Conservation (phyloP, 2,329 filamentous ascomycete species). For the Phyllosticta citribraziliensis region DNA sequence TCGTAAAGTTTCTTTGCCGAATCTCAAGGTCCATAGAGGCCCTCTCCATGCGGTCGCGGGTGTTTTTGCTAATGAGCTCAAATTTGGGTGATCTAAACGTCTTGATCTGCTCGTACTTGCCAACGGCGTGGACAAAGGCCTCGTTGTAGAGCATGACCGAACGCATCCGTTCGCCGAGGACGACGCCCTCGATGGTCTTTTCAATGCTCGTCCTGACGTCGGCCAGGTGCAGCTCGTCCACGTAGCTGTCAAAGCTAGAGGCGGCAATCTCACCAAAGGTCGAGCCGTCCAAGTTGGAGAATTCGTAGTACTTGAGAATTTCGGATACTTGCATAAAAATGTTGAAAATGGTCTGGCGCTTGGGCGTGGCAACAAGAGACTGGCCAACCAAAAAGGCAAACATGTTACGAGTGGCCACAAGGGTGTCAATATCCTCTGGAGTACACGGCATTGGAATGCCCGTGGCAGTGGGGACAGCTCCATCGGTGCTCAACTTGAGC, state of each 20-base stretch:
- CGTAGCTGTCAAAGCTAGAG: constrained; percentile 61
- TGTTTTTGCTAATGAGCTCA: constrained; percentile 57
- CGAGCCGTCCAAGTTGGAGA: constrained; percentile 52
- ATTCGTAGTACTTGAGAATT: constrained; percentile 47
- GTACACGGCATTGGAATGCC: constrained; percentile 19
- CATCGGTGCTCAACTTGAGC: constrained; percentile 45
- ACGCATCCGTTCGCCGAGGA: constrained; percentile 82
- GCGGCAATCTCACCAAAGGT: constrained; percentile 54
- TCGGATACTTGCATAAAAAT: constrained; percentile 53
- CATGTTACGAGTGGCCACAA: constrained; percentile 52
- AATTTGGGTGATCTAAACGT: constrained; percentile 60
- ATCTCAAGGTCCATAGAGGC: constrained; percentile 70
- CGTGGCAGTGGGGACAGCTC: constrained; percentile 22
- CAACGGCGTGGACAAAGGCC: constrained; percentile 82
- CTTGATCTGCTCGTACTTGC: constrained; percentile 68
- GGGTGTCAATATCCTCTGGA: constrained; percentile 44
- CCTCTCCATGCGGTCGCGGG: constrained; percentile 70
- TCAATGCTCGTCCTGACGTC: constrained; percentile 76
- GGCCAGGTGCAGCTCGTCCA: constrained; percentile 64
- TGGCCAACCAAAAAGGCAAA: constrained; percentile 56
- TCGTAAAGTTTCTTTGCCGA: constrained; percentile 59
- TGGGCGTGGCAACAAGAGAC: constrained; percentile 49
- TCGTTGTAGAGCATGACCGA: constrained; percentile 78
- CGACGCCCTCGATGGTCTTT: constrained; percentile 78
- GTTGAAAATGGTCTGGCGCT: constrained; percentile 45